Base-by-base conservation (phyloP, 2,329 filamentous ascomycete species). In the Elsinoe arachidis region DNA sequence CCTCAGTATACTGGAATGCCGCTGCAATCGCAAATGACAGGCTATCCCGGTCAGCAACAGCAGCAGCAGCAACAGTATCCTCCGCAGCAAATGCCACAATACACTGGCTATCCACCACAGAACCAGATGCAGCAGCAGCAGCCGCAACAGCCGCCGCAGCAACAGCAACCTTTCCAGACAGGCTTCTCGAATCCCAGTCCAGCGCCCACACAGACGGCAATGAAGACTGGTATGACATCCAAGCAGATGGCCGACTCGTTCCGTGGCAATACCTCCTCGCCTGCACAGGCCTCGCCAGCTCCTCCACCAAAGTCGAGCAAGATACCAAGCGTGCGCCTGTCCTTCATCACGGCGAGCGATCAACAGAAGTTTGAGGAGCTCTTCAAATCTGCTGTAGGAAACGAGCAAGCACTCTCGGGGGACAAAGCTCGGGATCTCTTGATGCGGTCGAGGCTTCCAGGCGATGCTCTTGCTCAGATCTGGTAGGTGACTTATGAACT, bases 341-440 rank as follows among this genome's bases (percentile, higher is more conserved):
- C 91, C 2, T 99, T 99, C 71, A 96, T 99, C 68, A 96, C 92
- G 2, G 91, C 89, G 23, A 84, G 87, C 67, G 93, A 99, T 69
- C 93, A 99, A 73, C 82, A 89, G 67, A 96, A 96, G 74, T 99
- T 99, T 66, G 93, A 99, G 76, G 93, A 93, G 58, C 76, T 99
- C 41, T 99, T 99, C 78, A 96, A 93, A 75, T 95, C 91, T 57
- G 92, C 93, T 12, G 90, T 92, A 35, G 90, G 90, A 34, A 86
- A 90, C 63, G 82, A 80, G 59, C 86, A 91, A 66, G 87, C 91
- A 56, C 83, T 99, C 78, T 90, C 90, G 49, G 93, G 83, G 55
- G 92, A 97, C 62, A 95, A 95, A 73, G 92, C 92, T 23, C 86
- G 87, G 66, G 92, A 97, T 70, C 76, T 99, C 43, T 77, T 99